Evolutionary conservation across 2,329 filamentous ascomycete genomes (phyloP).

Genomic region (Acarospora socialis): DNA sequence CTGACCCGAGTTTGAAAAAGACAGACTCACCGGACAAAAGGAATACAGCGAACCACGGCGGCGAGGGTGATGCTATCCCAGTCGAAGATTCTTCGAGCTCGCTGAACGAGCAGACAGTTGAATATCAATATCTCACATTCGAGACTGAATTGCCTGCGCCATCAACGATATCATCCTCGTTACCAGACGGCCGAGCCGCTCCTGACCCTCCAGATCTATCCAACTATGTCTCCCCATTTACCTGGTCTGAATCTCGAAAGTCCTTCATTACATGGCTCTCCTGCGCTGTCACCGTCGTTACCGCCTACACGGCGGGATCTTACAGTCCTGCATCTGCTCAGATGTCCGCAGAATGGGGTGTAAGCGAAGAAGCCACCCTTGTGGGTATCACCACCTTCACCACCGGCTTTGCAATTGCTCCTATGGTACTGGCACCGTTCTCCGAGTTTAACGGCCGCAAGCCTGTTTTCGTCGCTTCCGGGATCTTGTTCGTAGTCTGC

Average conservation of each 20-base stretch:
- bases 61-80: too few relatives aligned
- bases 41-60: too few relatives aligned
- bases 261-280: slow-evolving; percentile 56
- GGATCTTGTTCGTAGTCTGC: slow-evolving; percentile 11
- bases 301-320: slow-evolving; percentile 68
- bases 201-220: slow-evolving; percentile 51
- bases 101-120: slow-evolving; percentile 23
- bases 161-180: slow-evolving; percentile 16
- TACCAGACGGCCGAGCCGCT: slow-evolving; percentile 23
- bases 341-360: slow-evolving; percentile 50
- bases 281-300: slow-evolving; percentile 60
- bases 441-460: slow-evolving; percentile 78
- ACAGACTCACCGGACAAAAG: too few relatives aligned
- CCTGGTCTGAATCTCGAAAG: slow-evolving; percentile 59
- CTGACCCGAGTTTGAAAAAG: too few relatives aligned
- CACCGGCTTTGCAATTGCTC: slow-evolving; percentile 62
- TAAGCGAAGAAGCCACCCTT: slow-evolving; percentile 52
- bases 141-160: slow-evolving; percentile 42
- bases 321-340: slow-evolving; percentile 57
- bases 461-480: slow-evolving; percentile 33
- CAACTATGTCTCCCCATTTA: slow-evolving; percentile 54
- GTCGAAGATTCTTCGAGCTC: too few relatives aligned
- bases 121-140: slow-evolving; percentile 47
- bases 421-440: slow-evolving; percentile 79
- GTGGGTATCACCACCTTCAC: slow-evolving; percentile 73